Evolutionary conservation across 1,139 yeast genomes (phyloP).

Genomic region (Suhomyces coccinellae): DNA sequence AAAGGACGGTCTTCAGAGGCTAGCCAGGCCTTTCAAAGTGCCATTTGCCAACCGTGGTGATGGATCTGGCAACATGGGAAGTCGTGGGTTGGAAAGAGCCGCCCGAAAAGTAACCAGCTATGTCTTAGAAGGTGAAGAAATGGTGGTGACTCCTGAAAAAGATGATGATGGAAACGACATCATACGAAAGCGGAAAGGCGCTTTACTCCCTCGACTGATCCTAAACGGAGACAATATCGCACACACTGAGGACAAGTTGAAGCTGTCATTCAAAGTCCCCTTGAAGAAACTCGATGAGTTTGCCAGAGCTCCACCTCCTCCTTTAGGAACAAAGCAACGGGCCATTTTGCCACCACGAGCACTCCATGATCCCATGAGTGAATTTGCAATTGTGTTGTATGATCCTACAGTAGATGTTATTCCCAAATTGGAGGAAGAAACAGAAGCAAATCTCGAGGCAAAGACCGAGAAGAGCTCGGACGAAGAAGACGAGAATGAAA

Average conservation of each 20-base stretch:
- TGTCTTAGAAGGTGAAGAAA: slow-evolving; percentile 24
- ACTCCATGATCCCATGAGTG: slow-evolving; percentile 88
- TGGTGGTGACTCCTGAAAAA: slow-evolving; percentile 13
- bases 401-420: slow-evolving; percentile 88
- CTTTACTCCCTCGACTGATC: slow-evolving; percentile 48
- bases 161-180: slow-evolving; percentile 30
- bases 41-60: slow-evolving; percentile 36
- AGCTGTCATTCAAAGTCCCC: slow-evolving; percentile 53
- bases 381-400: slow-evolving; percentile 89
- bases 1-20: slow-evolving; percentile 34
- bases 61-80: slow-evolving; percentile 17
- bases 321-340: slow-evolving; percentile 76
- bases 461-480: slow-evolving; percentile 18
- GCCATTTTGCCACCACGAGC: slow-evolving; percentile 80
- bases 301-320: slow-evolving; percentile 51
- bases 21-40: slow-evolving; percentile 43
- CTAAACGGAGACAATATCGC: slow-evolving; percentile 31
- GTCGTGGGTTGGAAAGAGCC: slow-evolving; percentile 25
- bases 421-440: slow-evolving; percentile 48
- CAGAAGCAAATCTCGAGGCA: slow-evolving; percentile 24
- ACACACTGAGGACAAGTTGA: slow-evolving; percentile 36
- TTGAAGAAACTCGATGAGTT: slow-evolving; percentile 32
- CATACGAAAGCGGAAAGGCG: slow-evolving; percentile 39
- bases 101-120: slow-evolving; percentile 35
- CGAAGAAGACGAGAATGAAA: slow-evolving; percentile 22